Conservation (phyloP, 2,329 filamentous ascomycete genomes). For the Tolypocladium ovalisporum region DNA sequence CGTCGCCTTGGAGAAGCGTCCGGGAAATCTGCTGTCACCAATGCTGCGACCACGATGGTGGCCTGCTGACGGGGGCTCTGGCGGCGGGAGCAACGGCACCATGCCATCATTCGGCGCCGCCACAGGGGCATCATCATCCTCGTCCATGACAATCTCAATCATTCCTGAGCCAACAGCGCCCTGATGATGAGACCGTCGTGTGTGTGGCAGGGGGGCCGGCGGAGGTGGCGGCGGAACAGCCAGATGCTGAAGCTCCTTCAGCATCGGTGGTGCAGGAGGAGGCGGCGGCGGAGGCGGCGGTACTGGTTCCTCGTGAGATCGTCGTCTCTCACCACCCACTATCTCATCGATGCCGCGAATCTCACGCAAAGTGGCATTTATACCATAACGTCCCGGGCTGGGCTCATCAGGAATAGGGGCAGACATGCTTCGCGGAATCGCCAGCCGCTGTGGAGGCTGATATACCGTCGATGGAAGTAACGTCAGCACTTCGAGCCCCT, state of each 20-base stretch:
- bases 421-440: conserved; percentile 51
- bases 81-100: conserved; percentile 34
- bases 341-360: conserved; percentile 39
- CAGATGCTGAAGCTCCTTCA: conserved; percentile 54
- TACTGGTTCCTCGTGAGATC: conserved; percentile 38
- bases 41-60: conserved; percentile 48
- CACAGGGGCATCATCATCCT: conserved; percentile 30
- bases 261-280: conserved; percentile 36
- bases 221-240: conserved; percentile 51
- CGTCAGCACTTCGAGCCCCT: conserved; percentile 25
- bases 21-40: conserved; percentile 39
- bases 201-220: conserved; percentile 43
- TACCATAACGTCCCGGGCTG: conserved; percentile 13
- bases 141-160: conserved; percentile 58
- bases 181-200: conserved; percentile 27
- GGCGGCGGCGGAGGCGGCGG: conserved; percentile 41
- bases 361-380: conserved; percentile 24
- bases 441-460: conserved; percentile 38
- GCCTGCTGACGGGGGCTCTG: conserved; percentile 30
- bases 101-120: conserved; percentile 29
- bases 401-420: conserved; percentile 36
- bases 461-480: conserved; percentile 50
- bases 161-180: conserved; percentile 40
- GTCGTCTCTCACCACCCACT: conserved; percentile 25
- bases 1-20: conserved; percentile 44